Base-by-base conservation (phyloP, 225 moss, liverwort and hornwort species). In the Polytrichum commune region DNA sequence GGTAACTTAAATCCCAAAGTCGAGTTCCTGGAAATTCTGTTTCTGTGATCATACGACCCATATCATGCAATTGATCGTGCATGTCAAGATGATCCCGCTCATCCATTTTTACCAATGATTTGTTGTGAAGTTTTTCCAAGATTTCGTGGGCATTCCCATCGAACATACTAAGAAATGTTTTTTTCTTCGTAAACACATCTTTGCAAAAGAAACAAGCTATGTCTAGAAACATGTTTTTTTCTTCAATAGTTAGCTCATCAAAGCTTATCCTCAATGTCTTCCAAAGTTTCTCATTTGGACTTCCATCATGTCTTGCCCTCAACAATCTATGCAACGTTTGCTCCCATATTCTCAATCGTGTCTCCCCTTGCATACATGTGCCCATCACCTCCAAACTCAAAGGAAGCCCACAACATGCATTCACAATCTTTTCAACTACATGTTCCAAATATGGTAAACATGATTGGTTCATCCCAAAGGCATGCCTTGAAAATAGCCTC, bases 311-410 rank as follows among this genome's bases (percentile, higher is more conserved):
- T 30, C 60, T 35, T 60, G 58, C 70, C 60, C 33, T 23, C 22
- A 58, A 19, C 58, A 60, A 60, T 38, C 60, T 58, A 9, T 70
- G 26, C 9, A 70, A 60, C 9, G 70, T 38, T 33, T 23, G 32
- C 35, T 70, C 57, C 70, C 60, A 70, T 58, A 60, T 70, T 60
- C 60, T 70, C 30, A 70, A n/a, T 19, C 35, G 22, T 8, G 29
- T 55, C 18, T 70, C 56, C 22, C 33, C 23, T 23, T 25, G 18
- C 30, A 70, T 58, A 1, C 7, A 20, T 4, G 19, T 29, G 29
- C 70, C 70, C 32, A 70, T 58, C 20, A 29, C 70, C 54, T 70
- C 35, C 60, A 70, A 58, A 70, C 60, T 70, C 32, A 70, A 70
- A 4, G 60, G 70, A n/a, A 70, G 60, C 9, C 70, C 60, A 61